A percentile compares a stretch with the other conserved stretches of the same genome.
phyloP scores from a whole-genome alignment of 768 basidiomycete genomes.

The Rhodotorula toruloides region DNA sequence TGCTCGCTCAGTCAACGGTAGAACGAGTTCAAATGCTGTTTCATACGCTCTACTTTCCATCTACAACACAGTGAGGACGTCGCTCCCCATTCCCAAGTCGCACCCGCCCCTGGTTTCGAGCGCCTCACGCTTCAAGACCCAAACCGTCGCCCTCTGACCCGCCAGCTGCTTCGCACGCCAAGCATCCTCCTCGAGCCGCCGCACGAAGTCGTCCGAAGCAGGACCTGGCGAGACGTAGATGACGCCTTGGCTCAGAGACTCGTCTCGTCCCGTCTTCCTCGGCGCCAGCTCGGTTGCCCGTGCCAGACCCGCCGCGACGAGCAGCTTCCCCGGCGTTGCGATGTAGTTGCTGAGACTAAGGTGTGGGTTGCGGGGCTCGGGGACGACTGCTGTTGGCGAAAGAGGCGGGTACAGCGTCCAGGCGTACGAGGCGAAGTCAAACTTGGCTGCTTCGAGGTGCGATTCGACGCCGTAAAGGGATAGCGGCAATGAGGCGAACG shows the following conservation, averaged over 20 bases:
- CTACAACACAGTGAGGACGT: constrained; percentile 7
- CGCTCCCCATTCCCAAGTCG: not conserved
- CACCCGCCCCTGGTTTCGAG: not conserved
- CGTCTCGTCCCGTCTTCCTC: too few relatives aligned
- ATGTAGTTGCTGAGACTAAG: constrained; percentile 10
- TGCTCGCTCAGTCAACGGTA: too few relatives aligned
- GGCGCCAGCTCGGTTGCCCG: not conserved
- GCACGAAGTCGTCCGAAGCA: not conserved
- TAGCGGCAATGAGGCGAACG: too few relatives aligned
- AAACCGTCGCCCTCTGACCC: constrained; percentile 8
- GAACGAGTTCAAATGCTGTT: not conserved
- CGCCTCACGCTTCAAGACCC: constrained; percentile 7
- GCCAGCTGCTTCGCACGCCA: not conserved
- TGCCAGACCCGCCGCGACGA: constrained; percentile 7
- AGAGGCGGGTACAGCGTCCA: constrained; percentile 28
- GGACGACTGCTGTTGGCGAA: not conserved
- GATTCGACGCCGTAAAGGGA: too few relatives aligned
- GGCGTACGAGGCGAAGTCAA: not conserved
- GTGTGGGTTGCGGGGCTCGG: not conserved
- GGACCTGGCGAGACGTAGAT: constrained; percentile 1
- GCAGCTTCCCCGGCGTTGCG: not conserved
- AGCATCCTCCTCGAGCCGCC: not conserved
- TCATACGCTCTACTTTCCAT: not conserved
- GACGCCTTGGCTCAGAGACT: constrained; percentile 1
- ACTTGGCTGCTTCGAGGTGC: too few relatives aligned